phyloP scores from a whole-genome alignment of 139 green algal species.

The Tetraselmis striata region DNA sequence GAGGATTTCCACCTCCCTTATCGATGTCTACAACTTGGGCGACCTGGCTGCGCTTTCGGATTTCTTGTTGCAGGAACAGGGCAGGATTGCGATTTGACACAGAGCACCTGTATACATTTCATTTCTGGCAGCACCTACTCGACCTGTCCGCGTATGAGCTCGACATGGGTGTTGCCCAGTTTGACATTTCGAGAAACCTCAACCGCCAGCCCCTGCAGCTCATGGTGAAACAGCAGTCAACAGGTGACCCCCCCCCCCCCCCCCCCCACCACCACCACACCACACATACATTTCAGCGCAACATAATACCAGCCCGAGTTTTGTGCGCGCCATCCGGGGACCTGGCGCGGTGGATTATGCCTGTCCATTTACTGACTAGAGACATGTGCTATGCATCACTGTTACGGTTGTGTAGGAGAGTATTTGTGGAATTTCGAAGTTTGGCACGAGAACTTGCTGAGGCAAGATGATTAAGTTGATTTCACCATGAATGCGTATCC shows the following conservation, averaged over 20 bases:
- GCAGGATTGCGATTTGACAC: background rate
- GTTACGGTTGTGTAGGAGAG: background rate
- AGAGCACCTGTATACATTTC: constrained; percentile 19
- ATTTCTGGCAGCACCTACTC: constrained; percentile 29
- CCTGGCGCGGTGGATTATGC: background rate
- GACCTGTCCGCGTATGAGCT: constrained; percentile 11
- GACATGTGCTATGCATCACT: background rate
- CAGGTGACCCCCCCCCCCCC: background rate
- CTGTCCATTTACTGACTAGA: background rate
- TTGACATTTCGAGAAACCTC: background rate
- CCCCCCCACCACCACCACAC: no score
- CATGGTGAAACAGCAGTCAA: background rate
- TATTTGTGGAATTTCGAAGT: constrained; percentile 16
- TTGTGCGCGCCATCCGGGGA: background rate
- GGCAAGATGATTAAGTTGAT: no score
- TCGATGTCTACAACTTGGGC: no score
- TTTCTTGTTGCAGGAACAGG: background rate
- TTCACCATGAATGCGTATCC: no score
- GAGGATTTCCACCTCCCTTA: no score
- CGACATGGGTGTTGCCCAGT: background rate
- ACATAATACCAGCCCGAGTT: no score
- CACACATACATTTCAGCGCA: no score
- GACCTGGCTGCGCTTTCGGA: no score
- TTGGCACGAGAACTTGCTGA: constrained; percentile 2
- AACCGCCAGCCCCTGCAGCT: background rate